A percentile compares a stretch with the other conserved stretches of the same genome.
phyloP scores from a whole-genome alignment of 805 yeast genomes.

The Maudiozyma saulgeensis region DNA sequence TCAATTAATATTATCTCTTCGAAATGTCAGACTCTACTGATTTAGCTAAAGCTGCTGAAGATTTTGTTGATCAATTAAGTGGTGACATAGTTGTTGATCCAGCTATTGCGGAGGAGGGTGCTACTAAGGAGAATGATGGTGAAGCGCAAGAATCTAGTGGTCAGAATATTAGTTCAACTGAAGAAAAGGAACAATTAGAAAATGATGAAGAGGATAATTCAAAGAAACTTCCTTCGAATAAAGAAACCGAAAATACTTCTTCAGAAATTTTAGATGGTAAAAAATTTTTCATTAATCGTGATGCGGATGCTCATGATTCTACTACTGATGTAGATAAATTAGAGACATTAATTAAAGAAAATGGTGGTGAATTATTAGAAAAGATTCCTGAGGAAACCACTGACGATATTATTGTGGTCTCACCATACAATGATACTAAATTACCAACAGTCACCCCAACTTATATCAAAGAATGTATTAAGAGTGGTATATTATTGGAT shows the following conservation, averaged over 20 bases:
- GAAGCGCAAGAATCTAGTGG: not conserved
- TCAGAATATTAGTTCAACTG: too few relatives aligned
- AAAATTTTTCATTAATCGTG: conserved; percentile 18
- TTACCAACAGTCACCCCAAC: conserved; percentile 26
- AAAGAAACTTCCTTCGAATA: not conserved
- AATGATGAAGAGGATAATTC: not conserved
- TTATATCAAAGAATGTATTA: conserved; percentile 22
- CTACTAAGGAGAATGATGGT: not conserved
- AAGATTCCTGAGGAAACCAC: conserved; percentile 13
- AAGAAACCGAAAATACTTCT: not conserved
- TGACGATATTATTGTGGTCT: conserved; percentile 17
- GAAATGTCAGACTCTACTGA: conserved; percentile 1
- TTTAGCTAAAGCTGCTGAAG: conserved; percentile 1
- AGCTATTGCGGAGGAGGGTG: not conserved
- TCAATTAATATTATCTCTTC: not conserved
- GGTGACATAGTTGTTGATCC: conserved; percentile 1
- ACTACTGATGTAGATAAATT: conserved; percentile 16
- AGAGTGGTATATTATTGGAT: conserved; percentile 13
- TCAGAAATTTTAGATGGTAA: conserved; percentile 6
- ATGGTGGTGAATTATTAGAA: conserved; percentile 20
- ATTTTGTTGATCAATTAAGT: conserved; percentile 1
- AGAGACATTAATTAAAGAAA: conserved; percentile 9
- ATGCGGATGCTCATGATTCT: conserved; percentile 19
- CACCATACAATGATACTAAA: conserved; percentile 24
- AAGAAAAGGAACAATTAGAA: not conserved